Base-by-base conservation (phyloP, 78 protist genomes). In the Dictyostelium intermedium region DNA sequence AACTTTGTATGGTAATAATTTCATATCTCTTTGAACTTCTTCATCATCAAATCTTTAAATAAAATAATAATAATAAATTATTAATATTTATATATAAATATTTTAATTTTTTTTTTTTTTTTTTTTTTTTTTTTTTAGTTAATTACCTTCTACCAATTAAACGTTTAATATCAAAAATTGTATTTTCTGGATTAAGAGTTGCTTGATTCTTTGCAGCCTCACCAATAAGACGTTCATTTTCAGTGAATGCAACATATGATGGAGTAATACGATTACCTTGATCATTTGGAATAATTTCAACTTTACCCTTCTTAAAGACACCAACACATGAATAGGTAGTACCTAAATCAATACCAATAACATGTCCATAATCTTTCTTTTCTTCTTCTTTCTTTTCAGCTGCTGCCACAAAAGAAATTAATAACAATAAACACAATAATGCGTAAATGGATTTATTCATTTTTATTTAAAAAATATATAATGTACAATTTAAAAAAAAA, bases 131-230 rank as follows among this genome's bases (percentile, higher is more conserved):
- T 96, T 32, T 94, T 47, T 96, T 60, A 78, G 11, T 20, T 10
- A 87, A 34, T 81, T 95, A 98, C 89, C 85, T 87, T 85, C 99
- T 97, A 41, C 99, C 99, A 60, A 99, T 97, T 16, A 99, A 95
- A 53, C 99, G 99, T 98, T 99, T 99, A 79, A 95, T 98, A 91
- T 98, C 99, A 91, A 91, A 98, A 30, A 99, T 84, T 30, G 99
- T 99, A 98, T 98, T 98, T 70, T 60, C 84, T 41, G 99, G 99
- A 94, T 99, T 99, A 25, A 96, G n/a, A 43, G 99, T 91, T 5
- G 97, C 98, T 95, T 96, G 98, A 69, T 96, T 94, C 94, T 98
- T 97, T 83, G 99, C 99, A 25, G 99, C 98, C 25, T 98, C 99
- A 35, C 99, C 99, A 45, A 99, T 83, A 13, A 98, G 97, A 25